phyloP scores from a whole-genome alignment of 129 eudicot species.

The Tagetes patula region DNA sequence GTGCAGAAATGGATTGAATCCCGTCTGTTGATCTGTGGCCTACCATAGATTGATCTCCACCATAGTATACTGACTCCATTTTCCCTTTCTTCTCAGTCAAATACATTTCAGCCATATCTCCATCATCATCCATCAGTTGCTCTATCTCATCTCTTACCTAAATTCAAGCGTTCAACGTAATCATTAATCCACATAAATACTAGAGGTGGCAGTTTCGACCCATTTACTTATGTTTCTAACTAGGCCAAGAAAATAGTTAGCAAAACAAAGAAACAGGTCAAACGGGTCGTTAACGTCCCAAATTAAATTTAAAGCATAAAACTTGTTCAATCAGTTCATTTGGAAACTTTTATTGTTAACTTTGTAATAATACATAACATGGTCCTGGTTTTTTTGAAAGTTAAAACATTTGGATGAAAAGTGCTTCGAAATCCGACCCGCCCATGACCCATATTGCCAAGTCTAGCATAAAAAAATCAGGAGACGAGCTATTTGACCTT shows the following conservation, averaged over 20 bases:
- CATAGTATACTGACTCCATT: conserved; percentile 56
- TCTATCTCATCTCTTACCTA: conserved; percentile 98
- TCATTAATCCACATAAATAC: background rate
- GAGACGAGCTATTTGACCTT: conserved; percentile 49
- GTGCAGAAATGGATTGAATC: conserved; percentile 67
- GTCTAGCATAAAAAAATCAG: background rate
- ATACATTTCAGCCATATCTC: conserved; percentile 99
- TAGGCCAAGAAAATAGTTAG: background rate
- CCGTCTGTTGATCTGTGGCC: conserved; percentile 73
- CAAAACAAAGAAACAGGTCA: background rate
- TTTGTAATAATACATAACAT: background rate
- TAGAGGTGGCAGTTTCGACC: background rate
- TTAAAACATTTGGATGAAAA: background rate
- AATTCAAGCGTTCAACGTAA: conserved; percentile 13
- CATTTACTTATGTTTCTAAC: background rate
- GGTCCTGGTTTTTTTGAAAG: background rate
- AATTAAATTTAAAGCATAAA: background rate
- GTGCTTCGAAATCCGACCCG: background rate
- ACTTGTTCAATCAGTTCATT: background rate
- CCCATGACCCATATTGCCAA: conserved; percentile 1
- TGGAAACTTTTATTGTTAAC: background rate
- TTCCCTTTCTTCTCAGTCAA: conserved; percentile 79
- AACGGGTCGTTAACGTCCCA: background rate
- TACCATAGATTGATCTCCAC: conserved; percentile 59
- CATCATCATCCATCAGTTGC: conserved; percentile 98